Conservation (phyloP, 768 basidiomycete genomes). For the Lactarius evosmus region DNA sequence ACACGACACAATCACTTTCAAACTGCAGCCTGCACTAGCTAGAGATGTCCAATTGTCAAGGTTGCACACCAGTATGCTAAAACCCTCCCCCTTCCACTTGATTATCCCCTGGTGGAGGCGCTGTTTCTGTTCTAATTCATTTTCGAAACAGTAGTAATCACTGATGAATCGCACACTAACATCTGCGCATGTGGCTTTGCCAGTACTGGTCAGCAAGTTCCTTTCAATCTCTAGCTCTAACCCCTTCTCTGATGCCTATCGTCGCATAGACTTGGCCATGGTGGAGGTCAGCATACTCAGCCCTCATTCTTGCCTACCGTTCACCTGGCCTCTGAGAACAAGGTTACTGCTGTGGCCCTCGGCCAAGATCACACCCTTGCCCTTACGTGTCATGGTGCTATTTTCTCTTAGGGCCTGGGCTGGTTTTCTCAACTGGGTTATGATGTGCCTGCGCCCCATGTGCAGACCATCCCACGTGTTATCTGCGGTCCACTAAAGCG, state of each 20-base stretch:
- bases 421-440: conserved; percentile 90
- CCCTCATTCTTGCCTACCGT: conserved; percentile 61
- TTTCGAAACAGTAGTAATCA: conserved; percentile 49
- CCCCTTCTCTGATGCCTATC: neutral
- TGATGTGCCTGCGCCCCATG: conserved; percentile 54
- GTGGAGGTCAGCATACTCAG: conserved; percentile 68
- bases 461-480: conserved; percentile 74
- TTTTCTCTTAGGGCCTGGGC: conserved; percentile 89
- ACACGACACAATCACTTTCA: conserved; percentile 37
- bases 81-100: neutral
- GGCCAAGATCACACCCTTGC: conserved; percentile 95
- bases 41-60: conserved; percentile 77
- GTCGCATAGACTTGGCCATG: conserved; percentile 57
- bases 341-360: conserved; percentile 66
- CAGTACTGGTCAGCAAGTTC: conserved; percentile 72
- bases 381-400: conserved; percentile 74
- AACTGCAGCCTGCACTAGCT: conserved; percentile 63
- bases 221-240: neutral
- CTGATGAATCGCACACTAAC: conserved; percentile 68
- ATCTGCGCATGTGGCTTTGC: conserved; percentile 88
- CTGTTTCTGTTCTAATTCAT: neutral
- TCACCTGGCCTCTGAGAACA: conserved; percentile 46
- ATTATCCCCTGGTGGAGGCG: neutral
- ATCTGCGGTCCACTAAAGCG: conserved; percentile 74
- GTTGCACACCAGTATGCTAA: conserved; percentile 71